phyloP scores from a whole-genome alignment of 257 asterid genomes.

The Solanum bulbocastanum region DNA sequence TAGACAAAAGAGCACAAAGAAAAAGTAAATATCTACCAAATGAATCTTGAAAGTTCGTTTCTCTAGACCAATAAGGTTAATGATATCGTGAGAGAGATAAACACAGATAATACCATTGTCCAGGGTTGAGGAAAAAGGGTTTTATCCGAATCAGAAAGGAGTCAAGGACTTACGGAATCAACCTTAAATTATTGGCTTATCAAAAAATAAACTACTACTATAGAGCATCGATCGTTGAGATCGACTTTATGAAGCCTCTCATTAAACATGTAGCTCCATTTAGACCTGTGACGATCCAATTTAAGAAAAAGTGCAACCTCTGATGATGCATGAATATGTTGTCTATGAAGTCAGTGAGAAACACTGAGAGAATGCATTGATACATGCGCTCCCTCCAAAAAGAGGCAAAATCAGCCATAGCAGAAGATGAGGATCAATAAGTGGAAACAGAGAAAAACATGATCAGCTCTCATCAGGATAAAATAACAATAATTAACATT shows the following conservation, averaged over 20 bases:
- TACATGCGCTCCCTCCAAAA: not conserved
- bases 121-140: not conserved
- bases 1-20: not conserved
- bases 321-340: not conserved
- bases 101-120: not conserved
- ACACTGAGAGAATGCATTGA: not conserved
- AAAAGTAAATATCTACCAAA: not conserved
- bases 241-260: not conserved
- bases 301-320: not conserved
- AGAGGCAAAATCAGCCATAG: not conserved
- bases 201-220: not conserved
- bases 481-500: not conserved
- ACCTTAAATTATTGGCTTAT: not conserved
- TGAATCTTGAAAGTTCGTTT: not conserved
- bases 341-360: not conserved
- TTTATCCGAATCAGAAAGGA: not conserved
- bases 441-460: not conserved
- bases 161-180: not conserved
- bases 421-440: not conserved
- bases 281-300: not conserved
- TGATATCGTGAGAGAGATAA: not conserved
- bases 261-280: not conserved
- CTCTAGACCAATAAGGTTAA: not conserved
- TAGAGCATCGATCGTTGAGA: not conserved
- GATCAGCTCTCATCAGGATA: not conserved